Base-by-base conservation (phyloP, 108 stramenopile species). In the Nitzschia sp. region DNA sequence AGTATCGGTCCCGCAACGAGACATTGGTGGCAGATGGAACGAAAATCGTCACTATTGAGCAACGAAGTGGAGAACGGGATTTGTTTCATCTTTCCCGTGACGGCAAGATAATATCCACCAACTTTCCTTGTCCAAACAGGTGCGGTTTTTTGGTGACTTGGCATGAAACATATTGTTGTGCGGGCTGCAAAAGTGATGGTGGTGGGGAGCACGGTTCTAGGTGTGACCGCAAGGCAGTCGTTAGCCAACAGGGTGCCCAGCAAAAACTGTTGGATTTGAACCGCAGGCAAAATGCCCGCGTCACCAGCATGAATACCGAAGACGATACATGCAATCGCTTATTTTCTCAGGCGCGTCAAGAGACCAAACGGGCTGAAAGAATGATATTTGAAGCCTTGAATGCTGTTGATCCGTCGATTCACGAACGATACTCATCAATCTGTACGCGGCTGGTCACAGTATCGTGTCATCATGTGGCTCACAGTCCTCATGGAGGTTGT, bases 61-160 rank as follows among this genome's bases (percentile, higher is more conserved):
- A 61, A 44, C 41, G n/a, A 16, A 11, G 29, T 32, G 48, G 48
- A 8, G 25, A 47, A 15, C 30, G 48, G 28, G 53, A 69, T 35
- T 9, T 47, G 0, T 58, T 58, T 26, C 45, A 34, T 21, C 5
- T 69, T 1, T 38, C 3, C 30, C 22, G 31, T 6, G 11, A 30
- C 31, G 53, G 53, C 1, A 44, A 46, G 8, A 45, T 69, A 26
- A 16, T 69, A 4, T 31, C 46, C 1, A 69, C 68, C 26, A 69
- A 69, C 57, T 58, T 32, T 46, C 68, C 68, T 19, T 69, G 68
- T 47, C 68, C 68, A 1, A 58, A 26, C 30, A 56, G 68, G 1
- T 69, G 68, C 55, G 68, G 68, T 38, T 69, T 47, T 58, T 13
- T 69, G 17, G 57, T 69, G 1, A 69, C 68, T 9, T 69, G 44